Percentiles rank a stretch among this genome's conserved stretches.
Evolutionary conservation across 2,329 filamentous ascomycete species (phyloP).

Genomic region (Chalaropsis thielavioides): DNA sequence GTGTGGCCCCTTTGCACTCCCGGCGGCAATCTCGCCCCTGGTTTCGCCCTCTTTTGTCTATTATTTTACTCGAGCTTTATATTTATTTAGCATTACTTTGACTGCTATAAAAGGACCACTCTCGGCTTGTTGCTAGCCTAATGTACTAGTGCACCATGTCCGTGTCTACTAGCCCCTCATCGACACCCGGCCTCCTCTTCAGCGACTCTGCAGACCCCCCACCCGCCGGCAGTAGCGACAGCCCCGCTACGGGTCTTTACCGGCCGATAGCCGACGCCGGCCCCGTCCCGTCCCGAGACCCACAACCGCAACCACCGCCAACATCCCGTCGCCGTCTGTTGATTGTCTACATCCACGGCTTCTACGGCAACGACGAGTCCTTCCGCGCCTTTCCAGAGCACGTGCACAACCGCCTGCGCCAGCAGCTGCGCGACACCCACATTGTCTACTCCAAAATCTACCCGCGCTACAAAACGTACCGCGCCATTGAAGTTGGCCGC

Average conservation of each 20-base stretch:
- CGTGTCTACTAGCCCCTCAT: neutral
- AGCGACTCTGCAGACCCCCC: neutral
- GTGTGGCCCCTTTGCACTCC: too few species aligned
- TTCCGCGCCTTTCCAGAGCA: slow-evolving; percentile 82
- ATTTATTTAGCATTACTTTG: neutral
- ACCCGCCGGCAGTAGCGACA: neutral
- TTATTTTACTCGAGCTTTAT: neutral
- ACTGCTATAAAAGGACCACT: neutral
- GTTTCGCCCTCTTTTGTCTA: neutral
- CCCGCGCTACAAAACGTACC: slow-evolving; percentile 63
- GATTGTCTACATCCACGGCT: slow-evolving; percentile 76
- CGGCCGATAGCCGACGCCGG: neutral
- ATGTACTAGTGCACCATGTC: neutral
- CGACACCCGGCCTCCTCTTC: neutral
- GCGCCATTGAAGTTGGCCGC: slow-evolving; percentile 55
- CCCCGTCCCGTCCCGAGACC: too few species aligned
- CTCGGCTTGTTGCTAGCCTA: neutral
- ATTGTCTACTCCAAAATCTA: slow-evolving; percentile 78
- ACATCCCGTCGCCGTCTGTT: slow-evolving; percentile 44
- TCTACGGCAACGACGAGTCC: slow-evolving; percentile 75
- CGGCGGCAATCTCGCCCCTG: neutral
- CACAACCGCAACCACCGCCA: slow-evolving; percentile 9
- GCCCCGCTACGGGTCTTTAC: neutral
- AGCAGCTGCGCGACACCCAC: slow-evolving; percentile 55
- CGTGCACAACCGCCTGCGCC: slow-evolving; percentile 59